A percentile compares a stretch with the other conserved stretches of the same genome.
Conservation (phyloP, 345 rosid genomes). For the Toxicodendron radicans region DNA sequence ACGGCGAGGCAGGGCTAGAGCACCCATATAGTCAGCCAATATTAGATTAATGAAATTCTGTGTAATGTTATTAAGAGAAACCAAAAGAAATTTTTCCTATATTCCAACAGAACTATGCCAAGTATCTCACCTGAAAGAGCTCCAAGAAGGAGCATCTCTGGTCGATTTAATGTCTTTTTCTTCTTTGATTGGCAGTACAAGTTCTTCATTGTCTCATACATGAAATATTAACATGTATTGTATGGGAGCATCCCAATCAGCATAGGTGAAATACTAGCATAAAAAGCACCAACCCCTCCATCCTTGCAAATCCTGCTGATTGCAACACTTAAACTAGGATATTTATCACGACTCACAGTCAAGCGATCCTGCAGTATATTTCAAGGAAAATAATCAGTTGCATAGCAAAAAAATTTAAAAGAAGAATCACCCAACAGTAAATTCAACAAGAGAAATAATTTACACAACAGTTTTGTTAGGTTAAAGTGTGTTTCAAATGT, state of each 20-base stretch:
- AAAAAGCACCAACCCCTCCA: slow-evolving; percentile 83
- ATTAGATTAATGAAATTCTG: not conserved
- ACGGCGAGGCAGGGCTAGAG: no score
- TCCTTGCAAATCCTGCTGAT: slow-evolving; percentile 71
- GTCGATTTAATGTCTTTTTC: slow-evolving; percentile 80
- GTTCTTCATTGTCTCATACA: slow-evolving; percentile 79
- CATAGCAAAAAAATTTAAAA: not conserved
- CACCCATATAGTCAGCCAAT: no score
- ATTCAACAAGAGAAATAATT: not conserved
- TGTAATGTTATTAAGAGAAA: not conserved
- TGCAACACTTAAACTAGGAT: slow-evolving; percentile 78
- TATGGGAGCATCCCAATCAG: slow-evolving; percentile 97
- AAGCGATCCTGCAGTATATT: slow-evolving; percentile 73
- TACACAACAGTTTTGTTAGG: not conserved
- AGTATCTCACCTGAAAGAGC: slow-evolving; percentile 75
- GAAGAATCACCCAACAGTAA: not conserved
- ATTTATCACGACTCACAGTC: slow-evolving; percentile 82
- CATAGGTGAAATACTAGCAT: slow-evolving; percentile 83
- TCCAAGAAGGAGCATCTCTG: slow-evolving; percentile 89
- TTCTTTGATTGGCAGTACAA: slow-evolving; percentile 74
- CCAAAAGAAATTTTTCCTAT: not conserved
- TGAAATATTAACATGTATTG: slow-evolving; percentile 92
- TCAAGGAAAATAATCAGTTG: slow-evolving; percentile 20
- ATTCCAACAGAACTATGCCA: not conserved
- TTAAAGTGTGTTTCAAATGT: not conserved